Conservation (phyloP, 352 stramenopile species). For the Globisporangium irregulare region DNA sequence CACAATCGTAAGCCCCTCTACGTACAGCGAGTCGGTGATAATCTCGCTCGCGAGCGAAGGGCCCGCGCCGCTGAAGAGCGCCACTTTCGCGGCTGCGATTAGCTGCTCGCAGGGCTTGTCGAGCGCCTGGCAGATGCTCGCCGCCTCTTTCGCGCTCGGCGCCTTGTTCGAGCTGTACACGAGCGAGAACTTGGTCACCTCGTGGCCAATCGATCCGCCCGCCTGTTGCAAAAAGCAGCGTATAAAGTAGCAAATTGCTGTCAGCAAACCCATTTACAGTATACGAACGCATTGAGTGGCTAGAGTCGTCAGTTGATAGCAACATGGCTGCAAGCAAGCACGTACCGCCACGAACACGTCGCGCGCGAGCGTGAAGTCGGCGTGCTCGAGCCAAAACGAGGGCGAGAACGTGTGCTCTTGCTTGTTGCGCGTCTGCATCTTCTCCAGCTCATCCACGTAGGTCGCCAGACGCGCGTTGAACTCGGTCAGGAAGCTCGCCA, state of each 20-base stretch:
- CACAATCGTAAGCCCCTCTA: conserved; percentile 1
- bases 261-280: not conserved
- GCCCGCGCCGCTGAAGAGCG: conserved; percentile 73
- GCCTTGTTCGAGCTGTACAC: conserved; percentile 67
- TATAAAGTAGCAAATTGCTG: not conserved
- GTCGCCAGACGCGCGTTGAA: conserved; percentile 53
- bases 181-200: conserved; percentile 88
- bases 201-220: conserved; percentile 59
- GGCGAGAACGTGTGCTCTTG: conserved; percentile 59
- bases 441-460: conserved; percentile 58
- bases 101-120: conserved; percentile 79
- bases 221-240: conserved; percentile 30
- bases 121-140: conserved; percentile 77
- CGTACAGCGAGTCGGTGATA: conserved; percentile 62
- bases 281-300: not conserved
- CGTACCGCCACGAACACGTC: conserved; percentile 79
- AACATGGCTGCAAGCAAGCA: not conserved
- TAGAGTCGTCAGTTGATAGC: not conserved
- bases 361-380: conserved; percentile 73
- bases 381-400: conserved; percentile 74
- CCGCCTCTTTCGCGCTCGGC: conserved; percentile 56
- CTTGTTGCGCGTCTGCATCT: conserved; percentile 54
- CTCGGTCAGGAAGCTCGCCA: conserved; percentile 52
- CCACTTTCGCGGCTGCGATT: conserved; percentile 67
- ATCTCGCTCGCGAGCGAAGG: conserved; percentile 77